Percentiles rank a stretch among this genome's conserved stretches.
Conservation (phyloP, 192 early-diverging fungal genomes). For the Coemansia sp. region DNA sequence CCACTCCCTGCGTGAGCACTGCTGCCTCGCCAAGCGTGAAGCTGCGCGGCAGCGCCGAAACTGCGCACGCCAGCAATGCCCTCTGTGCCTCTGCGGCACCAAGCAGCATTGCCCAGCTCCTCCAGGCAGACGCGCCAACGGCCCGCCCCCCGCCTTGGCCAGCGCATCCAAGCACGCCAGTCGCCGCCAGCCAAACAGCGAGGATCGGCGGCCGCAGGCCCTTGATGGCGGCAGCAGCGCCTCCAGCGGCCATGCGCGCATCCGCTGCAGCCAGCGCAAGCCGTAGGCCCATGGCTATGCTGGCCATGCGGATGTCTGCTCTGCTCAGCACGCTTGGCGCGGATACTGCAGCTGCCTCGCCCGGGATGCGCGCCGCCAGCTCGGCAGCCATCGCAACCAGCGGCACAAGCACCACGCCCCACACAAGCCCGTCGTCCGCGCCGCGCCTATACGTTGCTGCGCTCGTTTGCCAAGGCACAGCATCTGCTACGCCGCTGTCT, state of each 20-base stretch:
- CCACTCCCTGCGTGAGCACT: slow-evolving; percentile 21
- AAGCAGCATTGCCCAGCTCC: neutral
- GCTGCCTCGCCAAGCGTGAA: slow-evolving; percentile 51
- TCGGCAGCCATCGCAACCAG: slow-evolving; percentile 23
- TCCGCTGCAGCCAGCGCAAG: neutral
- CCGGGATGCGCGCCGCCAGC: neutral
- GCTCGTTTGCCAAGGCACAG: slow-evolving; percentile 1
- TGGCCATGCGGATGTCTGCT: neutral
- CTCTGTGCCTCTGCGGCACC: neutral
- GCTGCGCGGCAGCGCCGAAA: slow-evolving; percentile 24
- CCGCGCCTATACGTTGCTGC: slow-evolving; percentile 14
- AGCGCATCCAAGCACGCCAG: neutral
- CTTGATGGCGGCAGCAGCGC: neutral
- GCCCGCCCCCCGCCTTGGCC: neutral
- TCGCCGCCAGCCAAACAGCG: slow-evolving; percentile 4
- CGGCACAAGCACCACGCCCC: slow-evolving; percentile 38
- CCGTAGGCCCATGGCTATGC: slow-evolving; percentile 5
- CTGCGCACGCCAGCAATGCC: neutral
- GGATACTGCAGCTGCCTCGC: neutral
- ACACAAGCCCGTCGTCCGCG: slow-evolving; percentile 35
- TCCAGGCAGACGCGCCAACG: neutral
- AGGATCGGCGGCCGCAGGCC: neutral
- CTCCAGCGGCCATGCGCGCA: neutral
- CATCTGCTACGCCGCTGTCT: neutral
- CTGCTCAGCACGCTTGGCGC: neutral